Conservation (phyloP, 2,329 filamentous ascomycete genomes). For the Cucurbitaria berberidis region DNA sequence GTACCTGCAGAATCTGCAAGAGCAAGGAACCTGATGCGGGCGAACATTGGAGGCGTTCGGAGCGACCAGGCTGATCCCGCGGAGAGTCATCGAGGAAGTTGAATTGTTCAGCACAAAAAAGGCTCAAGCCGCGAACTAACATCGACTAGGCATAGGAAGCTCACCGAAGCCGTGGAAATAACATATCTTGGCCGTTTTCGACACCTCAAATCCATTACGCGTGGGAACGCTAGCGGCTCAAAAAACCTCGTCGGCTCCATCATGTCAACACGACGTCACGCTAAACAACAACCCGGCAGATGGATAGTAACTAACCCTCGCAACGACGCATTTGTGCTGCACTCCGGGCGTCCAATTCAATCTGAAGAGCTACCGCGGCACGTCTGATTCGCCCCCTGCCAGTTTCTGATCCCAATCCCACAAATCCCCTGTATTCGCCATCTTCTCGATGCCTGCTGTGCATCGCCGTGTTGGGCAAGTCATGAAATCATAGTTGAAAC, state of each 20-base stretch:
- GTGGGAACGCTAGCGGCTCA: conserved; percentile 30
- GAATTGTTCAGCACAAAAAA: neutral
- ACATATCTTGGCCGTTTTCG: conserved; percentile 3
- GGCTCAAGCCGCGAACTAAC: neutral
- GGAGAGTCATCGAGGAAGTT: neutral
- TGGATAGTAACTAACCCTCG: conserved; percentile 11
- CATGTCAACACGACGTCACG: conserved; percentile 47
- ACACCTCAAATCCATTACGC: conserved; percentile 2
- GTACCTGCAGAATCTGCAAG: conserved; percentile 10
- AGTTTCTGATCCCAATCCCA: conserved; percentile 14
- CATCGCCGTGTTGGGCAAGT: conserved; percentile 36
- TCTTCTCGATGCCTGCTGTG: conserved; percentile 25
- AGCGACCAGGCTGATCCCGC: neutral
- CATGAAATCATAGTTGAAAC: conserved; percentile 45
- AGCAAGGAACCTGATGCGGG: neutral
- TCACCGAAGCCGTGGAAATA: conserved; percentile 2
- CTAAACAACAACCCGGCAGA: conserved; percentile 22
- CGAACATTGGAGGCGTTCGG: neutral
- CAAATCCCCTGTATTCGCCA: conserved; percentile 25
- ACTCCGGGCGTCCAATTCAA: conserved; percentile 9
- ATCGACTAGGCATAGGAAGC: neutral
- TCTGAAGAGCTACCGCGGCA: conserved; percentile 2
- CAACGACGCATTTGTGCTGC: conserved; percentile 26
- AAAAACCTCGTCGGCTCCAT: conserved; percentile 20
- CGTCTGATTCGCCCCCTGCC: conserved; percentile 20